Evolutionary conservation across 257 asterid genomes (phyloP).

Genomic region (Cinchona pubescens): DNA sequence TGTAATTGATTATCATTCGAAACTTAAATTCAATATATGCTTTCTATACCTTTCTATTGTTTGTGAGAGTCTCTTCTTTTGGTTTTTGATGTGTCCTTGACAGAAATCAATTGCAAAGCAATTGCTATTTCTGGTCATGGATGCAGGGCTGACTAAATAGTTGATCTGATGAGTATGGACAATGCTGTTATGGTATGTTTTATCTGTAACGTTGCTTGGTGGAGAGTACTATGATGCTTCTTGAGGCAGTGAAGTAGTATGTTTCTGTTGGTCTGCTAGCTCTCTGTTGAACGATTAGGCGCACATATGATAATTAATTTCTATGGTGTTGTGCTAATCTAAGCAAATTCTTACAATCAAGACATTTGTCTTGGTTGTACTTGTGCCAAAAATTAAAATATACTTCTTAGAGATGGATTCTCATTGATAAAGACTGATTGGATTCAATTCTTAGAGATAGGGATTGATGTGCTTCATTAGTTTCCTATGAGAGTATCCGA

Average conservation of each 20-base stretch:
- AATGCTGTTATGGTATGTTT: neutral
- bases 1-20: neutral
- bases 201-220: neutral
- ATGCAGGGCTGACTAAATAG: neutral
- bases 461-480: neutral
- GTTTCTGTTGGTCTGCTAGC: neutral
- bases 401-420: neutral
- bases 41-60: neutral
- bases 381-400: neutral
- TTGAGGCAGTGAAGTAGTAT: neutral
- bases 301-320: neutral
- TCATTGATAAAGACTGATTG: neutral
- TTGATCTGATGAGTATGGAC: neutral
- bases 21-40: neutral
- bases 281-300: neutral
- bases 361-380: neutral
- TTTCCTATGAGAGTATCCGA: slow-evolving; percentile 5
- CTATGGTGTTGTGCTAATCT: no score
- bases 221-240: neutral
- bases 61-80: neutral
- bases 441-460: neutral
- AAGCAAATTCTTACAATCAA: neutral
- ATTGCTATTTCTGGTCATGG: slow-evolving; percentile 1
- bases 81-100: neutral
- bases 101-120: neutral